Evolutionary conservation across 2,329 filamentous ascomycete genomes (phyloP).

Genomic region (Stachybotrys elegans): DNA sequence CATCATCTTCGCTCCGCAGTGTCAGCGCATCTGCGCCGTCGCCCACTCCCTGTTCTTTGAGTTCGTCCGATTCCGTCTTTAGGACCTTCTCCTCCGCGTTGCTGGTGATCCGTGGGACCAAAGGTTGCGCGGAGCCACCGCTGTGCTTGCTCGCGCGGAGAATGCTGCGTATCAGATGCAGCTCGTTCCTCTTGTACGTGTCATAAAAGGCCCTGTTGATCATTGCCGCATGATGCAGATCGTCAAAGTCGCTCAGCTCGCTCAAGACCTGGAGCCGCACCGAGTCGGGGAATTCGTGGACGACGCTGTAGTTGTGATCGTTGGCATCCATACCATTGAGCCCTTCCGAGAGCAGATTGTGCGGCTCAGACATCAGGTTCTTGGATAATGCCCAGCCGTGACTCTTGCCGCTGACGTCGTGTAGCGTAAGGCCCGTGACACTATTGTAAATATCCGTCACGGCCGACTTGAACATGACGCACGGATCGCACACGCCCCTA

Average conservation of each 20-base stretch:
- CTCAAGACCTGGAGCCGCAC: conserved; percentile 35
- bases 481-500: conserved; percentile 44
- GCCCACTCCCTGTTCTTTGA: conserved; percentile 15
- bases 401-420: conserved; percentile 41
- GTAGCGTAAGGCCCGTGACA: conserved; percentile 41
- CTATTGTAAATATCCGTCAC: conserved; percentile 48
- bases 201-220: conserved; percentile 37
- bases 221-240: conserved; percentile 38
- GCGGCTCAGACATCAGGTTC: conserved; percentile 28
- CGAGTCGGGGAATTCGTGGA: conserved; percentile 26
- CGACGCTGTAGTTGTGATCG: conserved; percentile 26
- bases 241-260: conserved; percentile 31
- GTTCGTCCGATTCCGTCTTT: conserved; percentile 21
- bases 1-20: conserved; percentile 22
- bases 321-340: conserved; percentile 25
- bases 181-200: conserved; percentile 40
- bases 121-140: conserved; percentile 9
- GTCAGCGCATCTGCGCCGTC: conserved; percentile 18
- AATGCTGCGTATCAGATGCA: conserved; percentile 30
- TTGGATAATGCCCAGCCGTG: conserved; percentile 46
- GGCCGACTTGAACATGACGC: conserved; percentile 39
- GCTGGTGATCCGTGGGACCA: conserved; percentile 15
- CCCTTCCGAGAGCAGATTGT: conserved; percentile 23
- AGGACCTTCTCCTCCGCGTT: conserved; percentile 29
- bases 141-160: conserved; percentile 22